phyloP scores from a whole-genome alignment of 345 rosid species.

The Anacardium occidentale region DNA sequence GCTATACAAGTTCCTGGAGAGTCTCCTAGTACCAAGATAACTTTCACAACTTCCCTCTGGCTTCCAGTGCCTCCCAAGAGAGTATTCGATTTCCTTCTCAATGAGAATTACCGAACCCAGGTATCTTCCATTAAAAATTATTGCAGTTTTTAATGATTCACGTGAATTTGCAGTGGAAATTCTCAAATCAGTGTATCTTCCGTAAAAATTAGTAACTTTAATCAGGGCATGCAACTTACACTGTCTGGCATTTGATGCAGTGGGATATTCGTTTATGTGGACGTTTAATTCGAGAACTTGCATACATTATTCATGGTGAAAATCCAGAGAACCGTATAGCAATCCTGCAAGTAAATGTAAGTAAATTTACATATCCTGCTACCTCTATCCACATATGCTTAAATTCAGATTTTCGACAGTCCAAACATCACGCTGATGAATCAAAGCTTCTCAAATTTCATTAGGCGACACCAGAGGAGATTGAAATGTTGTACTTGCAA shows the following conservation, averaged over 20 bases:
- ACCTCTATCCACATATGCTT: neutral
- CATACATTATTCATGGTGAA: constrained; percentile 23
- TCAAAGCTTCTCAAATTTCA: neutral
- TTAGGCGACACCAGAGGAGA: constrained; percentile 20
- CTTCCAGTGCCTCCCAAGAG: constrained; percentile 25
- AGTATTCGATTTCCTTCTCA: constrained; percentile 34
- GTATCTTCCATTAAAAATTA: constrained; percentile 19
- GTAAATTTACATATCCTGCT: neutral
- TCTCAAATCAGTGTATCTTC: constrained; percentile 35
- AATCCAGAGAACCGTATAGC: constrained; percentile 32
- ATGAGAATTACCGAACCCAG: constrained; percentile 29
- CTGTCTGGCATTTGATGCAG: constrained; percentile 22
- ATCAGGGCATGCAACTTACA: neutral
- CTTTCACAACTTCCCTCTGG: constrained; percentile 37
- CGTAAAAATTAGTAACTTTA: neutral
- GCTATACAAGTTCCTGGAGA: constrained; percentile 3
- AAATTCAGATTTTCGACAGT: neutral
- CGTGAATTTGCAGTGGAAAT: constrained; percentile 8
- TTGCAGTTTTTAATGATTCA: neutral
- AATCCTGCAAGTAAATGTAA: constrained; percentile 33
- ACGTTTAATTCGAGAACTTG: constrained; percentile 24
- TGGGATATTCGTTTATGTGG: constrained; percentile 41
- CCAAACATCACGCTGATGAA: neutral
- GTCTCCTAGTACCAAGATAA: constrained; percentile 15
- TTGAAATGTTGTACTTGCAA: constrained; percentile 35